Percentiles rank a stretch among this genome's conserved stretches.
Evolutionary conservation across 148 eudicot species (phyloP).

Genomic region (Silene latifolia): DNA sequence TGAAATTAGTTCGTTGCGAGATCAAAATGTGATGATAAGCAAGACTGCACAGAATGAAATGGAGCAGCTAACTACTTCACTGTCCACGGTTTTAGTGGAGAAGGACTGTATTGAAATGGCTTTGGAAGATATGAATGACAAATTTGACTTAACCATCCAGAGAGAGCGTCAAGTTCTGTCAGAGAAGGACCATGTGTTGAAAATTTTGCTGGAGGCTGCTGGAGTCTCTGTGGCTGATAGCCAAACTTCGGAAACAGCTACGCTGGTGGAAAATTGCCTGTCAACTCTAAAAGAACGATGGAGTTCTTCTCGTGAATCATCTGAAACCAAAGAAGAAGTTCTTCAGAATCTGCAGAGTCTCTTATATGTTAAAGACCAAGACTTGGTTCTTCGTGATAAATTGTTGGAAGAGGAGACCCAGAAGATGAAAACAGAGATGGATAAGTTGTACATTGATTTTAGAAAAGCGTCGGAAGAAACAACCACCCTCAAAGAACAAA

Average conservation of each 20-base stretch:
- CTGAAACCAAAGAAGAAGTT: slow-evolving; percentile 36
- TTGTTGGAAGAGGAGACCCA: slow-evolving; percentile 53
- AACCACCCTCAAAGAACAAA: slow-evolving; percentile 52
- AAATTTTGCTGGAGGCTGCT: slow-evolving; percentile 58
- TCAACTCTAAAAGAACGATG: slow-evolving; percentile 43
- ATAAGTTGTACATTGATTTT: slow-evolving; percentile 39
- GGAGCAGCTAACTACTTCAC: slow-evolving; percentile 44
- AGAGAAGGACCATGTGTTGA: slow-evolving; percentile 54
- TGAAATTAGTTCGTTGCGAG: slow-evolving; percentile 47
- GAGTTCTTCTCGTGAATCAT: slow-evolving; percentile 32
- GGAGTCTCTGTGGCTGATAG: slow-evolving; percentile 37
- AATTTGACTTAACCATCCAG: slow-evolving; percentile 37
- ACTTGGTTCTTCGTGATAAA: slow-evolving; percentile 45
- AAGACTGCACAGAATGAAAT: slow-evolving; percentile 51
- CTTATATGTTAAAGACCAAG: slow-evolving; percentile 56
- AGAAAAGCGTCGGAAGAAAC: slow-evolving; percentile 47
- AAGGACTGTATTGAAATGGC: slow-evolving; percentile 50
- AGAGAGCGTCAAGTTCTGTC: slow-evolving; percentile 43
- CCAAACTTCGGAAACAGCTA: slow-evolving; percentile 37
- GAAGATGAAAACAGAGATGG: slow-evolving; percentile 40
- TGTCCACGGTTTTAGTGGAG: slow-evolving; percentile 57
- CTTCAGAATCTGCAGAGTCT: slow-evolving; percentile 55
- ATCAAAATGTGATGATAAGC: slow-evolving; percentile 37
- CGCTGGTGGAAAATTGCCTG: slow-evolving; percentile 52
- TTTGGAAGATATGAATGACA: slow-evolving; percentile 48